These are phyloP conservation scores for Crithidia acanthocephali DNA, from an alignment of 208 protist species.

Conservation along the genomic window DNA sequence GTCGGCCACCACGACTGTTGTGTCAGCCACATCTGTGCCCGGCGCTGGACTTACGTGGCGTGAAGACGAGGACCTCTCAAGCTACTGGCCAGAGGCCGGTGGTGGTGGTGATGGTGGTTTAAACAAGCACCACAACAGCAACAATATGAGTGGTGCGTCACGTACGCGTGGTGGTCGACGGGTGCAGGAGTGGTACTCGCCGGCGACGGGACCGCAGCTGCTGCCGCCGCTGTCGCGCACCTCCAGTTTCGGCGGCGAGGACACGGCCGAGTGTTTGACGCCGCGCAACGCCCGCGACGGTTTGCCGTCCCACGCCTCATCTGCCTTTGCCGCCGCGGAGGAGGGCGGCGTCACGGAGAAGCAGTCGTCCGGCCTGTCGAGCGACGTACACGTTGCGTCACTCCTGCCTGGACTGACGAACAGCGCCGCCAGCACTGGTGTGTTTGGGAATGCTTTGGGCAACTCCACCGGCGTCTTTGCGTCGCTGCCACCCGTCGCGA, in stretches of 20 bases:
- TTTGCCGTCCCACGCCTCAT: background rate
- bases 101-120: no score
- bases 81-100: constrained; percentile 24
- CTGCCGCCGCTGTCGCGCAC: constrained; percentile 11
- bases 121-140: background rate
- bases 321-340: background rate
- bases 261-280: constrained; percentile 27
- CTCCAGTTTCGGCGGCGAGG: constrained; percentile 21
- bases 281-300: background rate
- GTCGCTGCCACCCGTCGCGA: background rate
- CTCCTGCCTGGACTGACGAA: background rate
- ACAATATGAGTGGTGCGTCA: background rate
- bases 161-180: background rate
- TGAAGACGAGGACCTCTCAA: constrained; percentile 24
- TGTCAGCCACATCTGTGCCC: constrained; percentile 20
- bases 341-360: background rate
- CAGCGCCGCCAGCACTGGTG: background rate
- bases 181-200: constrained; percentile 11
- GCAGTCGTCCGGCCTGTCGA: background rate
- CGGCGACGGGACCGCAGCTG: constrained; percentile 6
- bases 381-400: background rate
- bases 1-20: constrained; percentile 21
- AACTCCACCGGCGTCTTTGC: background rate
- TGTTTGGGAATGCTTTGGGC: background rate
- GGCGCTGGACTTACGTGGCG: constrained; percentile 16